phyloP scores from a whole-genome alignment of 2,329 filamentous ascomycete species.

The Dendryphion nanum region DNA sequence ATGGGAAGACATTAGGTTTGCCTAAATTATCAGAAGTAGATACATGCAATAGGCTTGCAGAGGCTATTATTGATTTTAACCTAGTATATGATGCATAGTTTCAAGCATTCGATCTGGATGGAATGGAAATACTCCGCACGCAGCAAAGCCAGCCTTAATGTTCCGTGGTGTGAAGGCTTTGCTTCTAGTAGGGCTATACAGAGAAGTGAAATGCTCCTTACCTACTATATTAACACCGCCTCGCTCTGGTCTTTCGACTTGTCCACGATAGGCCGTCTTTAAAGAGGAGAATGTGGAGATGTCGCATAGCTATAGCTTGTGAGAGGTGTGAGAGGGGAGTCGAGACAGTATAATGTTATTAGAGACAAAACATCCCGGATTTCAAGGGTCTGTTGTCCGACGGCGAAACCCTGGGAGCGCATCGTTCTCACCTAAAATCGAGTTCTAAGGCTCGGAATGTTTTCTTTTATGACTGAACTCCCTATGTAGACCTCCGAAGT shows the following conservation, averaged over 20 bases:
- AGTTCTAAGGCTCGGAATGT: neutral
- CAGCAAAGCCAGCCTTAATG: constrained; percentile 22
- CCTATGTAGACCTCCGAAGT: too few species aligned
- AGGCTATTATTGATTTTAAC: too few species aligned
- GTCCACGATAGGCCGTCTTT: constrained; percentile 22
- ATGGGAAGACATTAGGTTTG: too few species aligned
- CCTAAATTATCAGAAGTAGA: too few species aligned
- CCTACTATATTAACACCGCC: constrained; percentile 16
- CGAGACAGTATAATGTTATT: constrained; percentile 1
- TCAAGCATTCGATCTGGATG: neutral
- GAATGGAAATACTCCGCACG: constrained; percentile 14
- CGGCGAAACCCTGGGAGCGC: too few species aligned
- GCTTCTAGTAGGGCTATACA: constrained; percentile 18
- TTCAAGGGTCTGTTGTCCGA: constrained; percentile 1
- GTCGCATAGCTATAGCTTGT: constrained; percentile 4
- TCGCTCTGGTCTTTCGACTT: constrained; percentile 19
- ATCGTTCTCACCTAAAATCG: too few species aligned
- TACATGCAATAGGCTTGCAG: too few species aligned
- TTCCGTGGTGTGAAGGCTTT: constrained; percentile 22
- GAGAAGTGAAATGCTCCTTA: constrained; percentile 23
- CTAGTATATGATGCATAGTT: too few species aligned
- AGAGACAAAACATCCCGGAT: neutral
- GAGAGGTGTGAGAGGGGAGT: constrained; percentile 1
- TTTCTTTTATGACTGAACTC: too few species aligned
- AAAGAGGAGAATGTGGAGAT: constrained; percentile 16